Conservation (phyloP, 129 eudicot genomes). For the Lactuca sativa region DNA sequence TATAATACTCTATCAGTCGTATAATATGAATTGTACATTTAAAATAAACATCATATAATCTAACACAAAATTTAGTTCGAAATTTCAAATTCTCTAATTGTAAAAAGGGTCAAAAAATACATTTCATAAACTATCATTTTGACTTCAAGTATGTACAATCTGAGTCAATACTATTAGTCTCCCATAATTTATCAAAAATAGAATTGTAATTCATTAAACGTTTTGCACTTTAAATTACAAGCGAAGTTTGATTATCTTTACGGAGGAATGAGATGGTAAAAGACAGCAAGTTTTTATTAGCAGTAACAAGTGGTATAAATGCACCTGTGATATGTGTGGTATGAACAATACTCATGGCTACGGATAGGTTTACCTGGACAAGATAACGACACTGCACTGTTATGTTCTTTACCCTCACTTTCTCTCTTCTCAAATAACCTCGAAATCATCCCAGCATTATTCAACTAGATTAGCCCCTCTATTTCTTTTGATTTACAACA, state of each 20-base stretch:
- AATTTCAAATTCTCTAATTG: no score
- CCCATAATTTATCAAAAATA: no score
- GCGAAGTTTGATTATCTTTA: neutral
- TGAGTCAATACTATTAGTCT: no score
- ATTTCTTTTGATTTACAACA: conserved; percentile 10
- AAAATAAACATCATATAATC: no score
- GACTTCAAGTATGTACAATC: no score
- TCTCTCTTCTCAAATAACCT: neutral
- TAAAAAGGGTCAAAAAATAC: no score
- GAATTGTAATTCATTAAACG: neutral
- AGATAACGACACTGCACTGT: conserved; percentile 19
- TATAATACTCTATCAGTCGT: no score
- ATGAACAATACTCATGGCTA: conserved; percentile 4
- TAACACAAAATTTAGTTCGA: no score
- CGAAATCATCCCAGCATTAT: conserved; percentile 6
- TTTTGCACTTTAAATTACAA: neutral
- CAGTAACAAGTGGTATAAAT: conserved; percentile 19
- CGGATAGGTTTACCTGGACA: conserved; percentile 20
- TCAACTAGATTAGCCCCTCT: conserved; percentile 8
- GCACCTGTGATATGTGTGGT: conserved; percentile 1
- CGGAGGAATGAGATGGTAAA: neutral
- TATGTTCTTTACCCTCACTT: conserved; percentile 5
- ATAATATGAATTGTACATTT: no score
- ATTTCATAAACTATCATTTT: no score
- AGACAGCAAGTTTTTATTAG: neutral